Conservation (phyloP, 2,329 filamentous ascomycete species). For the Cryphonectria radicalis region DNA sequence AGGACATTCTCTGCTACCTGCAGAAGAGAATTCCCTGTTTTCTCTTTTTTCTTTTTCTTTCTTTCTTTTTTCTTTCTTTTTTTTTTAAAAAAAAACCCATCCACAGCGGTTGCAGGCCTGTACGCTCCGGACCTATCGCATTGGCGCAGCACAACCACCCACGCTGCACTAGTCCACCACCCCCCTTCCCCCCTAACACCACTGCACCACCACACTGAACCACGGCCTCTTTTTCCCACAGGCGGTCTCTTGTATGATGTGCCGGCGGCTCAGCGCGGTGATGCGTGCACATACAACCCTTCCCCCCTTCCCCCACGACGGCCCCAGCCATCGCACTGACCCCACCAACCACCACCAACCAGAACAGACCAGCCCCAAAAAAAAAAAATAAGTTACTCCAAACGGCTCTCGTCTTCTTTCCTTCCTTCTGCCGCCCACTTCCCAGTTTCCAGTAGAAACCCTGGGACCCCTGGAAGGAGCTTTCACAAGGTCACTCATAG, state of each 20-base stretch:
- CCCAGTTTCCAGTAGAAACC: neutral
- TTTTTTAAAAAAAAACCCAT: too few relatives aligned
- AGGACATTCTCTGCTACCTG: neutral
- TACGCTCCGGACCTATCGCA: neutral
- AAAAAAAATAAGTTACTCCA: too few relatives aligned
- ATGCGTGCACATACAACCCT: too few relatives aligned
- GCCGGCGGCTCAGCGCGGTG: too few relatives aligned
- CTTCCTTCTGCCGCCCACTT: neutral
- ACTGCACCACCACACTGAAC: neutral
- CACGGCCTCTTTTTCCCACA: neutral
- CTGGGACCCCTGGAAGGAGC: neutral
- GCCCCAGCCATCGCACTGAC: slow-evolving; percentile 6
- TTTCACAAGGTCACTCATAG: neutral
- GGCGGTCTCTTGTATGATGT: neutral
- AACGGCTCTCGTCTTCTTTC: neutral
- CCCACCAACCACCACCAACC: neutral
- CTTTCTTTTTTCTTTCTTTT: too few relatives aligned
- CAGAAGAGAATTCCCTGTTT: neutral
- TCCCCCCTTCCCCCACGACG: too few relatives aligned
- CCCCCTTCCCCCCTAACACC: neutral
- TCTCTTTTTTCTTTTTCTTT: neutral
- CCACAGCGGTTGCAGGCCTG: neutral
- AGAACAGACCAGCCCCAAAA: neutral
- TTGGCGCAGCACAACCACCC: neutral
- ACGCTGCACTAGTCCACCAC: neutral